Evolutionary conservation across 768 basidiomycete species (phyloP).

Genomic region (Leccinum rimulosum): DNA sequence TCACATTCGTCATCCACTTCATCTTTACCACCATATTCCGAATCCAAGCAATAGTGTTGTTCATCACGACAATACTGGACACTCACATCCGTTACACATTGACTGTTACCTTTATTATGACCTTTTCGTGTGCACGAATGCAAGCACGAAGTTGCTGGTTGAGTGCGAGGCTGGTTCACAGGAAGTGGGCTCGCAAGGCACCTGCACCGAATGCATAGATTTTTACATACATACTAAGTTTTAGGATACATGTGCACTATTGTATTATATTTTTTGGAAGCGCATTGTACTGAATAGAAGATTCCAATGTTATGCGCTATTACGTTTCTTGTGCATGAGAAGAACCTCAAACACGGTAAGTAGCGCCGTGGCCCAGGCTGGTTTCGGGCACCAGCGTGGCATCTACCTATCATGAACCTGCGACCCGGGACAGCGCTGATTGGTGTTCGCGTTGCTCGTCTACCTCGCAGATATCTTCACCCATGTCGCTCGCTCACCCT

Average conservation of each 20-base stretch:
- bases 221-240: not conserved
- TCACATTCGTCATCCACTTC: constrained; percentile 38
- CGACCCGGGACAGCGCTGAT: constrained; percentile 1
- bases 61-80: constrained; percentile 3
- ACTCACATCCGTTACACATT: constrained; percentile 21
- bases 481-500: constrained; percentile 35
- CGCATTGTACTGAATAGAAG: not conserved
- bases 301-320: not conserved
- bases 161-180: not conserved
- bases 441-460: not conserved
- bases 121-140: constrained; percentile 4
- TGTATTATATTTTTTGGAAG: not conserved
- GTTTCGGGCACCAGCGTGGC: not conserved
- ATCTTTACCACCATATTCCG: constrained; percentile 44
- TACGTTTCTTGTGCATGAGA: not conserved
- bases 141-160: not conserved
- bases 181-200: not conserved
- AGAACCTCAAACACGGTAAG: not conserved
- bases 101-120: constrained; percentile 17
- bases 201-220: constrained; percentile 12
- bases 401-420: not conserved
- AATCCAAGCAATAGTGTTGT: constrained; percentile 22
- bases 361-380: too few relatives aligned
- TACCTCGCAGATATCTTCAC: constrained; percentile 8
- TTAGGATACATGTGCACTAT: not conserved